These are phyloP conservation scores for Blepharisma stoltei DNA, from an alignment of 73 alveolate species.

Conservation along the genomic window DNA sequence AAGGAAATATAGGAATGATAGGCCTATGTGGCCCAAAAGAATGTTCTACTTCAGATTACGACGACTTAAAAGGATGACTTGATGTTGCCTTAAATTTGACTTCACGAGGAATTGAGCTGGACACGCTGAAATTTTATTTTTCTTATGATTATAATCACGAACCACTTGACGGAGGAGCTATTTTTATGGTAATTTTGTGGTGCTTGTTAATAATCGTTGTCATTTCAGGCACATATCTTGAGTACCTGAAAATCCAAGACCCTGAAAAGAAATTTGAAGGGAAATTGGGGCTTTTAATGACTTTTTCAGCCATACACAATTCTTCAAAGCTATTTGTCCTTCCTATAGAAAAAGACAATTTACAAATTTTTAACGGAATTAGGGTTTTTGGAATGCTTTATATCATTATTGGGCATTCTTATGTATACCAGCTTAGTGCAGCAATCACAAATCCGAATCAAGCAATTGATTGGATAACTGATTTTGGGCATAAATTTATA, in stretches of 20 bases:
- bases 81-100: too few relatives aligned
- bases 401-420: background rate
- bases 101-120: too few relatives aligned
- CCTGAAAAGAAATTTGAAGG: background rate
- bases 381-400: constrained; percentile 20
- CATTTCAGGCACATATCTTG: background rate
- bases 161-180: background rate
- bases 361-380: constrained; percentile 7
- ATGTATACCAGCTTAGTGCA: background rate
- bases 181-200: background rate
- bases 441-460: constrained; percentile 20
- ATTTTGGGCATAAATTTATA: background rate
- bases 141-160: background rate
- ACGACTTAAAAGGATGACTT: background rate
- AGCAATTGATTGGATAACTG: background rate
- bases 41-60: background rate
- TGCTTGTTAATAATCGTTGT: background rate
- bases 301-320: constrained; percentile 36
- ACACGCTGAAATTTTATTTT: too few relatives aligned
- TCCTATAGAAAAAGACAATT: constrained; percentile 1
- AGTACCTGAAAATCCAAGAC: too few relatives aligned
- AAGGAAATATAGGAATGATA: background rate
- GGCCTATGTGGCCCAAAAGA: constrained; percentile 26
- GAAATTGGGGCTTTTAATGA: background rate
- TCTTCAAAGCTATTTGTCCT: constrained; percentile 21